Evolutionary conservation across 768 basidiomycete species (phyloP).

Genomic region (Pisolithus sp.): DNA sequence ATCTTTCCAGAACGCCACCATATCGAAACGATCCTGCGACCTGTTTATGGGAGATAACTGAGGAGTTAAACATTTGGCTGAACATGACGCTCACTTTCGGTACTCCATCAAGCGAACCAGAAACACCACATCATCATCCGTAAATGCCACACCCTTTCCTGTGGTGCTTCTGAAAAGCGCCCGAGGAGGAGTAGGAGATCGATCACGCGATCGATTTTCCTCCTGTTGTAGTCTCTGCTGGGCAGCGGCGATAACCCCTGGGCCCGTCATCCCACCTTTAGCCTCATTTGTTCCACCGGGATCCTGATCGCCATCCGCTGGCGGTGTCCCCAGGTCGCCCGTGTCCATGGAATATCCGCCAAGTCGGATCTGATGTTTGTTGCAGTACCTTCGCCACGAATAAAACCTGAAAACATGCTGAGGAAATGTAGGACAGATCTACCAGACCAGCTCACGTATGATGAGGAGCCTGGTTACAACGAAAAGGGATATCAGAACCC

Average conservation of each 20-base stretch:
- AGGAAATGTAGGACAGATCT: background rate
- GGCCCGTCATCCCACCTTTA: constrained; percentile 29
- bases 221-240: constrained; percentile 36
- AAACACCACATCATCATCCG: constrained; percentile 74
- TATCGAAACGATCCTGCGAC: constrained; percentile 57
- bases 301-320: constrained; percentile 38
- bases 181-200: constrained; percentile 77
- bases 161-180: constrained; percentile 80
- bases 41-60: constrained; percentile 22
- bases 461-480: constrained; percentile 60
- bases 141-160: constrained; percentile 86
- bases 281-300: constrained; percentile 35
- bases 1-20: constrained; percentile 78
- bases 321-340: constrained; percentile 42
- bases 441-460: constrained; percentile 58
- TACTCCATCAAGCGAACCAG: constrained; percentile 73
- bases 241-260: constrained; percentile 41
- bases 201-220: constrained; percentile 37
- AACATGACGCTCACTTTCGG: constrained; percentile 46
- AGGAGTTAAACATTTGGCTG: background rate
- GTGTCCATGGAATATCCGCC: constrained; percentile 77
- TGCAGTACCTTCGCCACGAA: constrained; percentile 88
- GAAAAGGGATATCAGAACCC: constrained; percentile 1
- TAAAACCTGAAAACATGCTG: constrained; percentile 54
- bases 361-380: constrained; percentile 87